phyloP scores from a whole-genome alignment of 1,284 basidiomycete species.

The Melampsora americana region DNA sequence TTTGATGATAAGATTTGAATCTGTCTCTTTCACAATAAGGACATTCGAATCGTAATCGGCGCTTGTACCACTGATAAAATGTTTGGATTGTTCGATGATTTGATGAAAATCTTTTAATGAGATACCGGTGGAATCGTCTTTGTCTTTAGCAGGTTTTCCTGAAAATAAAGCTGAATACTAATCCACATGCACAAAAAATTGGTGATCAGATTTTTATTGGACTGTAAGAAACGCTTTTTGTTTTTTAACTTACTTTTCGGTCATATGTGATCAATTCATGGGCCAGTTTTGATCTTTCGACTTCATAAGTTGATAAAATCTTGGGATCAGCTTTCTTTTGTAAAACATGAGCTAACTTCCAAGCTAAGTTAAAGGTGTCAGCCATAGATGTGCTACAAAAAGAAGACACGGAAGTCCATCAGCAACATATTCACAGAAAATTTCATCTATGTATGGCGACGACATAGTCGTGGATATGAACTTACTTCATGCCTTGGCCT shows the following conservation, averaged over 20 bases:
- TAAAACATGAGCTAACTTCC: slow-evolving; percentile 72
- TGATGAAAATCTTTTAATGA: slow-evolving; percentile 21
- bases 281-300: slow-evolving; percentile 60
- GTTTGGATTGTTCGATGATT: background rate
- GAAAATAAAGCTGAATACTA: slow-evolving; percentile 71
- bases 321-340: slow-evolving; percentile 66
- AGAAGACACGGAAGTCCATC: too few species aligned
- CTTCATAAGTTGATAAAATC: slow-evolving; percentile 63
- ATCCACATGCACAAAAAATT: background rate
- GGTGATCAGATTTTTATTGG: too few species aligned
- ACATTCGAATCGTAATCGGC: slow-evolving; percentile 50
- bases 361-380: slow-evolving; percentile 70
- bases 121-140: background rate
- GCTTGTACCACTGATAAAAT: slow-evolving; percentile 47
- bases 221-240: too few species aligned
- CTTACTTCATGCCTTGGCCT: slow-evolving; percentile 61
- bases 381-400: slow-evolving; percentile 45
- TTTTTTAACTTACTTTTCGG: slow-evolving; percentile 54
- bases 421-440: too few species aligned
- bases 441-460: too few species aligned
- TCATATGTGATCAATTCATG: slow-evolving; percentile 76
- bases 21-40: slow-evolving; percentile 44
- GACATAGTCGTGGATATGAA: background rate
- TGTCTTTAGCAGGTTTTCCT: slow-evolving; percentile 63
- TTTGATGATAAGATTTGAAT: too few species aligned